Evolutionary conservation across 2,329 filamentous ascomycete species (phyloP), one percentile per base, ranked within the genome.

Genomic region (Colletotrichum acutatum): DNA sequence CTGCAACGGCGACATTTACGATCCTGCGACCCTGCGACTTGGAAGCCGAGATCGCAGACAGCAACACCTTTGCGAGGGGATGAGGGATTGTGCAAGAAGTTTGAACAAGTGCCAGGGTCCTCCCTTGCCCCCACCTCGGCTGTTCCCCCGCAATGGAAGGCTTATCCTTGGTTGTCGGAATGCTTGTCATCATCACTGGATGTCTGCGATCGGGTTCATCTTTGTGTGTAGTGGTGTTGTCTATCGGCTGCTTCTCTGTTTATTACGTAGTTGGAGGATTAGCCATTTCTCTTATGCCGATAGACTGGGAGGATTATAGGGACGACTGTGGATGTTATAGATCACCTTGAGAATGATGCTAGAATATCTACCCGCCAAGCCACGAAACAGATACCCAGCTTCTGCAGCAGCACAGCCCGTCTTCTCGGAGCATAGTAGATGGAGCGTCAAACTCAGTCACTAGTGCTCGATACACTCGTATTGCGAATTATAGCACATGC

Each of bases 161-260:
- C 68, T 59, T 12, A 62, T 57, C 64, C 57, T 57, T 97, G 95
- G 94, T 96, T 81, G 96, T 95, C 59, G 42, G 91, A 62, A 32
- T 30, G 37, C 42, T 98, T 75, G 87, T 91, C 76, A 90, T 93
- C 54, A 90, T 98, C 79, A 98, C 98, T 82, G 93, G 94, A 16
- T n/a, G 16, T 56, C 90, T 98, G 63, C 97, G 98, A 82, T 95
- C 94, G 56, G 97, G 97, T 22, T 16, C 8, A 24, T 3, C 3
- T 16, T n/a, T 11, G 19, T n/a, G 19, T 5, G 2, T 28, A 32
- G 24, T n/a, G 12, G 16, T 46, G 7, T 14, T 24, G n/a, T 42
- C 22, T 42, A 11, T 16, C 49, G 58, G 24, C 16, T 28, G 22
- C 42, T 49, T 42, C 16, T 42, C 37, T 42, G 2, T 1, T 37